Evolutionary conservation across 441 rosid genomes (phyloP), one percentile per base, ranked within the genome.

Genomic region (Macaranga tanarius): DNA sequence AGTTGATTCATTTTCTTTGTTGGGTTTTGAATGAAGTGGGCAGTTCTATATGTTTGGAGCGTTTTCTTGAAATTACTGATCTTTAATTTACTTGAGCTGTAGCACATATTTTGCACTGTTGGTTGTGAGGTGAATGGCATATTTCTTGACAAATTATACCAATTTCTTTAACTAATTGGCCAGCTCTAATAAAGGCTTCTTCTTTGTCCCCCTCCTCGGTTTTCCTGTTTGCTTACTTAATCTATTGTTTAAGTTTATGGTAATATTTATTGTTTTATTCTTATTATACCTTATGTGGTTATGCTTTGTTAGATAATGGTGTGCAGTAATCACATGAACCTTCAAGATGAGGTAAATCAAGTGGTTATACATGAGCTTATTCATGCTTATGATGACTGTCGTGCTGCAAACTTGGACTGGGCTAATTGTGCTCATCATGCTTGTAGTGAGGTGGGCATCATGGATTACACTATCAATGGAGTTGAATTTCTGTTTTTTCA

Each of bases 401-500:
- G 92, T 10, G 95, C 95, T 62, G 84, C 84, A 75, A 95, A 95
- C 74, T 75, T 95, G 82, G 90, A 92, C 73, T 95, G 98, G 97
- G 23, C 82, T 58, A 85, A 91, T 74, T 95, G 99, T 79, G 95
- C 96, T 73, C 99, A 95, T 74, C 98, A 95, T 88, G 97, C 98
- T 69, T 95, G 98, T 65, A 88, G 92, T 50, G 97, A 92, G 99
- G 99, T 92, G 76, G 13, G 54, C 23, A 9, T 69, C 17, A 42
- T 52, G 57, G 45, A 23, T 20, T 26, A 8, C 10, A 6, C 34
- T 23, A n/a, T 77, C 63, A n/a, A 42, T 71, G 69, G 56, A 67
- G 38, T 54, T 74, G 25, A 8, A 65, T 52, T 28, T 8, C 48
- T 26, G 13, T 3, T 8, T 63, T 31, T 42, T 55, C 68, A 26